These are phyloP conservation scores for Lepraria neglecta DNA, from an alignment of 495 filamentous ascomycete species.

Conservation along the genomic window DNA sequence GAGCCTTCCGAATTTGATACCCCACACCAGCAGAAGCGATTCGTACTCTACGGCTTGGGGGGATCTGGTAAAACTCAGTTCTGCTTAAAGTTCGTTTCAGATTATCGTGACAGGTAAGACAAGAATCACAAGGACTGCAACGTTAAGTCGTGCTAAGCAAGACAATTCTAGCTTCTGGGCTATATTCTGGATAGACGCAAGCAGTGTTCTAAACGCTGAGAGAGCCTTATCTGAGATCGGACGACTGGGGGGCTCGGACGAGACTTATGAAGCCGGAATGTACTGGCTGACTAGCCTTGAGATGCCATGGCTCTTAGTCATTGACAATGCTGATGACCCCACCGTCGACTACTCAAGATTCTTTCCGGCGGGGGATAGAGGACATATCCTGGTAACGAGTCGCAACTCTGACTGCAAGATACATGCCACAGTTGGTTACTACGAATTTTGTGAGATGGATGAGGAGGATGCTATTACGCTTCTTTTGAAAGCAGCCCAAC, in stretches of 20 bases:
- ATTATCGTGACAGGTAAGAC: constrained; percentile 33
- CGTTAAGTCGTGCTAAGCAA: background rate
- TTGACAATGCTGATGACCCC: constrained; percentile 46
- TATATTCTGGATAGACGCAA: constrained; percentile 43
- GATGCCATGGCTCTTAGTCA: constrained; percentile 39
- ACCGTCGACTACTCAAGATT: constrained; percentile 31
- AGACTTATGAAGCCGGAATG: constrained; percentile 29
- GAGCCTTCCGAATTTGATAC: background rate
- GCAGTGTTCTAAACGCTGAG: constrained; percentile 28
- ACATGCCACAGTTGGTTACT: constrained; percentile 32
- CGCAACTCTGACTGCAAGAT: constrained; percentile 33
- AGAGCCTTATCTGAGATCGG: constrained; percentile 31
- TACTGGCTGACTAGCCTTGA: constrained; percentile 33
- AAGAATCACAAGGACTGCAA: background rate
- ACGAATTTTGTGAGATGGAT: constrained; percentile 32
- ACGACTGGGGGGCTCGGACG: constrained; percentile 26
- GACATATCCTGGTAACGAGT: constrained; percentile 40
- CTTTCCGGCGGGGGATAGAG: constrained; percentile 34
- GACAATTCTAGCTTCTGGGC: constrained; percentile 31
- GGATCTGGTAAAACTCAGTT: constrained; percentile 40
- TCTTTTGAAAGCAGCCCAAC: constrained; percentile 29
- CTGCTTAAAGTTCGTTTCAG: constrained; percentile 36
- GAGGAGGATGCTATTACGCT: constrained; percentile 32
- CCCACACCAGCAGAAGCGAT: constrained; percentile 24
- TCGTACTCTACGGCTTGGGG: constrained; percentile 36